These are phyloP conservation scores for Dryadomyces sulphureus DNA, from an alignment of 2,329 filamentous ascomycete genomes.

Conservation along the genomic window DNA sequence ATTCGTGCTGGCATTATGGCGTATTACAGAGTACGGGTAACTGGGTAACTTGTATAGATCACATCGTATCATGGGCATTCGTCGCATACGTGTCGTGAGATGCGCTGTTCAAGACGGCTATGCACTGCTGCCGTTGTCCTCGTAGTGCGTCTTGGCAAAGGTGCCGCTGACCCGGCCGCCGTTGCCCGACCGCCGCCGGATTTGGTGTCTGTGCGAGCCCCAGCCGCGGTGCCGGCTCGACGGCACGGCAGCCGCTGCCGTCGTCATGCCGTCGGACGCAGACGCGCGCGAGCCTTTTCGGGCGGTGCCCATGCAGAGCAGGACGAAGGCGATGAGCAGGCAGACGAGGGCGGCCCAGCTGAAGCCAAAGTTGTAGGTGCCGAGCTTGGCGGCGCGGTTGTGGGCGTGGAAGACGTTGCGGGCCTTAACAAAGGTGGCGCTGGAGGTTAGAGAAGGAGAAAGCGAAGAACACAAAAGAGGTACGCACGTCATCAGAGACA, in stretches of 20 bases:
- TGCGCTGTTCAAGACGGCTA: no score
- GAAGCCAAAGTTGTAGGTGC: constrained; percentile 59
- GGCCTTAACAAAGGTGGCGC: constrained; percentile 50
- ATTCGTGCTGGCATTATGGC: not conserved
- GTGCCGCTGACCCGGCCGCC: constrained; percentile 6
- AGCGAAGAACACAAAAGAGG: not conserved
- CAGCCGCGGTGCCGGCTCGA: not conserved
- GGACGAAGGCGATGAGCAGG: constrained; percentile 48
- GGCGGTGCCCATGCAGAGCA: constrained; percentile 52
- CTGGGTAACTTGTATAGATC: not conserved
- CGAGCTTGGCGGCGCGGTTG: constrained; percentile 44
- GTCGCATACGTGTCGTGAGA: no score
- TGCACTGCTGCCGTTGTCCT: constrained; percentile 4
- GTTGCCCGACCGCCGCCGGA: not conserved
- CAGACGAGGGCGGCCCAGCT: constrained; percentile 57
- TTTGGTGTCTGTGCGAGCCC: constrained; percentile 1
- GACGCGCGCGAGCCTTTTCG: not conserved
- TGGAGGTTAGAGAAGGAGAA: constrained; percentile 15
- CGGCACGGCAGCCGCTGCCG: not conserved
- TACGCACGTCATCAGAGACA: constrained; percentile 62
- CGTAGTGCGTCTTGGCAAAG: constrained; percentile 11
- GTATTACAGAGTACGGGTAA: not conserved
- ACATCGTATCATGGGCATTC: not conserved
- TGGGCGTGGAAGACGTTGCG: constrained; percentile 47
- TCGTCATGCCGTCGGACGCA: not conserved